Conservation (phyloP, 225 moss, liverwort and hornwort species). For the Climacium dendroides region DNA sequence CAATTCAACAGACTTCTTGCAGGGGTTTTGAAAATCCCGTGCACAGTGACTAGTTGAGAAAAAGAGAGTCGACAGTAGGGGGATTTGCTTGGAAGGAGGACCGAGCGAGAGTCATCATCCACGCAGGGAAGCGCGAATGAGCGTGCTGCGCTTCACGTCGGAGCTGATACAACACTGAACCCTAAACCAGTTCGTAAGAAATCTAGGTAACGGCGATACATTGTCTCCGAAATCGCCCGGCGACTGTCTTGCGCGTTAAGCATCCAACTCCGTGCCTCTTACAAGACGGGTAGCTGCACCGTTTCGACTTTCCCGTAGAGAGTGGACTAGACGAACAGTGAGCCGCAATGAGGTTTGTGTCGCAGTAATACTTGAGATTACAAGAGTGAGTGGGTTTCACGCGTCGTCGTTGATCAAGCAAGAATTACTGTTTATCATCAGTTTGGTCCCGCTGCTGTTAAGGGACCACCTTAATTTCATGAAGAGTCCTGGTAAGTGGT, state of each 20-base stretch:
- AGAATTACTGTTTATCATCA: not conserved
- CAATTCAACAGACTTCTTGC: not conserved
- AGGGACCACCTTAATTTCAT: not conserved
- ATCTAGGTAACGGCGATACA: not conserved
- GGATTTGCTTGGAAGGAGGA: not conserved
- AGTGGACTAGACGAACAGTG: not conserved
- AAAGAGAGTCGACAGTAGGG: not conserved
- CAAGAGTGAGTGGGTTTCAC: not conserved
- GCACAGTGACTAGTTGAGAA: not conserved
- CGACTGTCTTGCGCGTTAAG: not conserved
- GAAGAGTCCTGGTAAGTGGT: not conserved
- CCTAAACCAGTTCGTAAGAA: not conserved
- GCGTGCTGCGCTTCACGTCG: conserved; percentile 6
- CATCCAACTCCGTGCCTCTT: not conserved
- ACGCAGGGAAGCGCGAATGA: conserved; percentile 1
- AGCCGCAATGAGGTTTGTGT: no score
- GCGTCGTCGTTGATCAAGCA: not conserved
- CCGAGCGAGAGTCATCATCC: not conserved
- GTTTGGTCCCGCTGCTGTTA: not conserved
- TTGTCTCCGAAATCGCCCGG: not conserved
- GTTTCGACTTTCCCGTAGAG: not conserved
- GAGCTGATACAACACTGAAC: not conserved
- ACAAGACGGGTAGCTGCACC: not conserved
- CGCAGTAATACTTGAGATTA: not conserved
- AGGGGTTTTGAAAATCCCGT: not conserved